Evolutionary conservation across 208 protist species (phyloP).

Genomic region (Sergeia podlipaevii): DNA sequence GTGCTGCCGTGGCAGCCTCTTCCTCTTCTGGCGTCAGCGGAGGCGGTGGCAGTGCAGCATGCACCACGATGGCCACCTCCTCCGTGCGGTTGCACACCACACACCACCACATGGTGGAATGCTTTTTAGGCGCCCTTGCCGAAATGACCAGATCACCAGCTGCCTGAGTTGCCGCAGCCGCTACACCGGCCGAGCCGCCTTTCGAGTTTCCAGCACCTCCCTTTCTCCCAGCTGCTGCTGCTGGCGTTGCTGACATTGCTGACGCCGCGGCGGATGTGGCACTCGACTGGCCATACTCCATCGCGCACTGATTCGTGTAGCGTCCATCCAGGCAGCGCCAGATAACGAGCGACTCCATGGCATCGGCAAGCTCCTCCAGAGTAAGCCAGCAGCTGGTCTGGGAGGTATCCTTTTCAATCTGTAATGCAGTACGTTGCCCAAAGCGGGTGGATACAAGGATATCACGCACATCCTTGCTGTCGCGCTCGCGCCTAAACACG

Average conservation of each 20-base stretch:
- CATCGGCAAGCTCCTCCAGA: slow-evolving; percentile 58
- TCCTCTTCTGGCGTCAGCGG: slow-evolving; percentile 4
- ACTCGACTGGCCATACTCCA: too few relatives aligned
- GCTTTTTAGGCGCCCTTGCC: slow-evolving; percentile 1
- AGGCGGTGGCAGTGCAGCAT: background rate
- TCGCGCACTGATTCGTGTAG: slow-evolving; percentile 21
- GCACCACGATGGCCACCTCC: slow-evolving; percentile 22
- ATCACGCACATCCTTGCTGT: slow-evolving; percentile 45
- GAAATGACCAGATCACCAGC: background rate
- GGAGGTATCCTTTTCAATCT: slow-evolving; percentile 11
- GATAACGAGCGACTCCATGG: slow-evolving; percentile 53
- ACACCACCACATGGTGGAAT: slow-evolving; percentile 21
- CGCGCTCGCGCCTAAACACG: slow-evolving; percentile 37
- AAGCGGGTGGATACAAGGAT: slow-evolving; percentile 8
- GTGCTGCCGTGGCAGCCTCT: background rate
- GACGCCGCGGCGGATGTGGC: background rate
- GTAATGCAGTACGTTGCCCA: slow-evolving; percentile 5
- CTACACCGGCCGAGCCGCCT: too few relatives aligned
- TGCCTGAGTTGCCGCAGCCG: background rate
- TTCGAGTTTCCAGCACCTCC: slow-evolving; percentile 5
- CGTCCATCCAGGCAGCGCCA: slow-evolving; percentile 41
- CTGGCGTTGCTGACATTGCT: background rate
- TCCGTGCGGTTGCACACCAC: slow-evolving; percentile 17
- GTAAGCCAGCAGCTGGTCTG: slow-evolving; percentile 59
- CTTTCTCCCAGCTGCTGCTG: background rate